Evolutionary conservation across 805 yeast species (phyloP).

Genomic region (Saccharomycopsis capsularis): DNA sequence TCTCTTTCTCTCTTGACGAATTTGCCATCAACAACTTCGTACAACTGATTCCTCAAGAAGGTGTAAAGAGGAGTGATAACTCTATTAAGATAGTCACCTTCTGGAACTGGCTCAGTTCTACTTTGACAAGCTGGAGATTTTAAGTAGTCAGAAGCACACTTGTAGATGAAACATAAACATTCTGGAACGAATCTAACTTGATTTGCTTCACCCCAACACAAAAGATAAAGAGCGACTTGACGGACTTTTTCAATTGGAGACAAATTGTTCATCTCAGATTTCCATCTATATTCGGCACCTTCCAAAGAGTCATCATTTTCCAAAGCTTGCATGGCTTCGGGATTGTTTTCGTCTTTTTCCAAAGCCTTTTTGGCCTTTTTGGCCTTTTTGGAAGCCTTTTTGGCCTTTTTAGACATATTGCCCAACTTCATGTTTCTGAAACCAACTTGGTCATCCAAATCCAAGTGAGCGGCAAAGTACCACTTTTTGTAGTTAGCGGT

Average conservation of each 20-base stretch:
- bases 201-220: constrained; percentile 75
- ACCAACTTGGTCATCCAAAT: constrained; percentile 77
- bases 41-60: constrained; percentile 63
- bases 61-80: constrained; percentile 83
- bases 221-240: constrained; percentile 56
- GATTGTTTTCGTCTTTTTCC: constrained; percentile 54
- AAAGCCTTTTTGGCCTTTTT: constrained; percentile 68
- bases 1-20: constrained; percentile 62
- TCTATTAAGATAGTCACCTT: constrained; percentile 82
- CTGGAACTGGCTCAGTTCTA: constrained; percentile 41
- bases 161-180: constrained; percentile 87
- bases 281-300: constrained; percentile 86
- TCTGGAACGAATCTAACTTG: constrained; percentile 85
- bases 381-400: constrained; percentile 74
- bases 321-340: constrained; percentile 52
- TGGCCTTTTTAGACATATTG: constrained; percentile 68
- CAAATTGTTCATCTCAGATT: constrained; percentile 48
- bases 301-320: constrained; percentile 83
- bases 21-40: constrained; percentile 45
- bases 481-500: constrained; percentile 79
- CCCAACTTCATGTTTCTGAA: constrained; percentile 76
- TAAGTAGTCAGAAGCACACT: constrained; percentile 88
- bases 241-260: constrained; percentile 52
- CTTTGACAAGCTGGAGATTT: constrained; percentile 87
- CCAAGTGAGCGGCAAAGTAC: constrained; percentile 85